Evolutionary conservation across 768 basidiomycete species (phyloP).

Genomic region (Lentinula sp.): DNA sequence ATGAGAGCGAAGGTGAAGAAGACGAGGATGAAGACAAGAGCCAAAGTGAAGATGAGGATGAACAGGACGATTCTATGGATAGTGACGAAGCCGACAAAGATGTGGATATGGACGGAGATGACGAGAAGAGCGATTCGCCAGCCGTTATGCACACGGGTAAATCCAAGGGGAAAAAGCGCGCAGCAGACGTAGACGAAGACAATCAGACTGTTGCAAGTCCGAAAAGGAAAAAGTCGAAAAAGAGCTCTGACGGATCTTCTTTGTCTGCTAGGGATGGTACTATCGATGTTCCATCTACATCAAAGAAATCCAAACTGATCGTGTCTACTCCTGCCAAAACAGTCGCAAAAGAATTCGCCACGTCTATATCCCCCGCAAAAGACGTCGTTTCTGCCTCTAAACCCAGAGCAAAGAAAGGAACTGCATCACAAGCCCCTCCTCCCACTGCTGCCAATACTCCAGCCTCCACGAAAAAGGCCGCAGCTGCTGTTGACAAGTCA

Average conservation of each 20-base stretch:
- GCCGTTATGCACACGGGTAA: conserved; percentile 13
- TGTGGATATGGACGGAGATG: conserved; percentile 8
- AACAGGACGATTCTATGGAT: conserved; percentile 17
- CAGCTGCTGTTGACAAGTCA: neutral
- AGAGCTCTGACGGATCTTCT: conserved; percentile 14
- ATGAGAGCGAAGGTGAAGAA: conserved; percentile 9
- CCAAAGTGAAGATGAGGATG: conserved; percentile 15
- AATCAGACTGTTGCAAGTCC: conserved; percentile 25
- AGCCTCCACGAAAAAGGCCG: conserved; percentile 10
- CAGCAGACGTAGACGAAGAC: conserved; percentile 29
- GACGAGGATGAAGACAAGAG: conserved; percentile 22
- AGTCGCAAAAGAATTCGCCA: neutral
- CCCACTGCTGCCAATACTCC: conserved; percentile 7
- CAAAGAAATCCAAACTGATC: conserved; percentile 14
- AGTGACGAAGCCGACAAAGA: neutral
- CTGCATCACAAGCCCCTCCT: neutral
- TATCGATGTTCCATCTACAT: conserved; percentile 1
- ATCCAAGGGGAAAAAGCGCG: conserved; percentile 28
- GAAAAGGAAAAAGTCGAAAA: conserved; percentile 38
- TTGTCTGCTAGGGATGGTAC: neutral
- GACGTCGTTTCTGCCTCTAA: conserved; percentile 5
- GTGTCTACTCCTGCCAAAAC: conserved; percentile 2
- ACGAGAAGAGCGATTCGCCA: conserved; percentile 10
- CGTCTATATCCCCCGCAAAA: conserved; percentile 6
- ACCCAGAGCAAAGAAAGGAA: neutral